Evolutionary conservation across 139 green algal genomes (phyloP).

Genomic region (Microglena sp.): DNA sequence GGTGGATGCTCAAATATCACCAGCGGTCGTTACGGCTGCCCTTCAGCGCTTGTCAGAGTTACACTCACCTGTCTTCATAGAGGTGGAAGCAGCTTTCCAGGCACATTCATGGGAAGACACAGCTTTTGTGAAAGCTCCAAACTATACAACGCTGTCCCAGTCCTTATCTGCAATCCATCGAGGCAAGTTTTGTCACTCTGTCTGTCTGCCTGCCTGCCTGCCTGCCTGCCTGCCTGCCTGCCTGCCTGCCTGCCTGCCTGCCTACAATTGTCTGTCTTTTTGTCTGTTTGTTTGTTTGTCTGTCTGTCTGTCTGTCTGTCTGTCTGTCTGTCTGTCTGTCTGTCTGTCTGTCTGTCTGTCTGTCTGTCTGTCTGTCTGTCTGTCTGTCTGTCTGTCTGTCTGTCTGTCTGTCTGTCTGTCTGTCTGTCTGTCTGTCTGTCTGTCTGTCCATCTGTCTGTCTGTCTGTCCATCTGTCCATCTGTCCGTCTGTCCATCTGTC

Average conservation of each 20-base stretch:
- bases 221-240: neutral
- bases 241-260: neutral
- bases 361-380: neutral
- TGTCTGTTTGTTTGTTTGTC: neutral
- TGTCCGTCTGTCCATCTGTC: too few relatives aligned
- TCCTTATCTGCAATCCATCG: neutral
- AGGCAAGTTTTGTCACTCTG: neutral
- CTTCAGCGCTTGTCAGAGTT: too few relatives aligned
- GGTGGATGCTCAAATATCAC: too few relatives aligned
- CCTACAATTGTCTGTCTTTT: neutral
- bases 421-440: neutral
- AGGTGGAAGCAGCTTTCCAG: too few relatives aligned
- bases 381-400: neutral
- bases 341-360: neutral
- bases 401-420: neutral
- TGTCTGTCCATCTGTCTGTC: neutral
- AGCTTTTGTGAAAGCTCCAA: too few relatives aligned
- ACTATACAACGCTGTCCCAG: too few relatives aligned
- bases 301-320: neutral
- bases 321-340: neutral
- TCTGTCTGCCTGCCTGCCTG: constrained; percentile 4
- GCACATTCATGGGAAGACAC: too few relatives aligned
- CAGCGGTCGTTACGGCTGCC: too few relatives aligned
- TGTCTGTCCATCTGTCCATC: neutral
- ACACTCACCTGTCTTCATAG: too few relatives aligned